Conservation (phyloP, 306 rosid genomes). For the barrel medic (Medicago truncatula) region MtrunA17r5.0-ANR NC_053049.1:15081001-15081500, state of each 20-base stretch:
- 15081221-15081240: conserved; percentile 48
- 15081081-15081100: conserved; percentile 49
- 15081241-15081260: conserved; percentile 19
- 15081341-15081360: conserved; percentile 37
- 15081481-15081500: not conserved
- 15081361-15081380: conserved; percentile 33
- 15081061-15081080: conserved; percentile 65
- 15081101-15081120: not conserved
- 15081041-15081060: conserved; percentile 60
- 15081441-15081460: not conserved
- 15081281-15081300: conserved; percentile 32
- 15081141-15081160: conserved; percentile 19
- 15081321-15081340: conserved; percentile 31
- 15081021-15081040: conserved; percentile 60
- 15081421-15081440: conserved; percentile 7
- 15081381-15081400: conserved; percentile 45
- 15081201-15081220: conserved; percentile 21
- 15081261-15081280: conserved; percentile 40
- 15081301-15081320: no score
- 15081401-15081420: not conserved
- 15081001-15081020: conserved; percentile 62
- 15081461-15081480: not conserved
- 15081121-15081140: conserved; percentile 26
- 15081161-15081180: conserved; percentile 55
- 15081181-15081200: conserved; percentile 37